These are phyloP conservation scores for Ogataea henricii DNA, from an alignment of 805 yeast species.

Conservation along the genomic window DNA sequence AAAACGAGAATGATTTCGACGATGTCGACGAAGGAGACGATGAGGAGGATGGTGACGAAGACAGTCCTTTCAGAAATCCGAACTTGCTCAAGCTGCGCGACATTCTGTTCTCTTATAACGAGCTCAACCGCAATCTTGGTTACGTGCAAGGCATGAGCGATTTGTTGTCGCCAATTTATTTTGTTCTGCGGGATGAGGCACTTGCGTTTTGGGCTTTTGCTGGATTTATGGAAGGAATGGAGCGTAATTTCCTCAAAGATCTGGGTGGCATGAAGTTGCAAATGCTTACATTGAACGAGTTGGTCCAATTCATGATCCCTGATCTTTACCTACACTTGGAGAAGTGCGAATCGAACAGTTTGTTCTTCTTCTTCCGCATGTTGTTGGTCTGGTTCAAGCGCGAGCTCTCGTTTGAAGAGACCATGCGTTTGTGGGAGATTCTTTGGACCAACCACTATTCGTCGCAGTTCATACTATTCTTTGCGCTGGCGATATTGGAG, in stretches of 20 bases:
- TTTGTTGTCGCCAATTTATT: slow-evolving; percentile 81
- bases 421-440: slow-evolving; percentile 85
- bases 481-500: slow-evolving; percentile 87
- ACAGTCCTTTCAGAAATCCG: slow-evolving; percentile 65
- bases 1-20: slow-evolving; percentile 36
- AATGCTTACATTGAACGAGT: slow-evolving; percentile 77
- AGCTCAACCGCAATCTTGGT: slow-evolving; percentile 79
- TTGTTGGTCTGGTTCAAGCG: slow-evolving; percentile 92
- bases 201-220: slow-evolving; percentile 87
- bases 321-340: slow-evolving; percentile 78
- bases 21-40: slow-evolving; percentile 34
- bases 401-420: slow-evolving; percentile 79
- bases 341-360: slow-evolving; percentile 83
- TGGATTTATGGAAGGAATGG: slow-evolving; percentile 92
- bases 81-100: slow-evolving; percentile 73
- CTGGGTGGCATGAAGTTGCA: slow-evolving; percentile 93
- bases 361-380: slow-evolving; percentile 95
- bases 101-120: slow-evolving; percentile 83
- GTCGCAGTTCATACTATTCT: slow-evolving; percentile 84
- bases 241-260: slow-evolving; percentile 86
- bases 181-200: slow-evolving; percentile 64
- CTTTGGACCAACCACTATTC: slow-evolving; percentile 86
- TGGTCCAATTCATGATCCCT: slow-evolving; percentile 91
- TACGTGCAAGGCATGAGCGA: slow-evolving; percentile 99
- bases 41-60: slow-evolving; percentile 45